Conservation (phyloP, 73 alveolate species). For the Uronychia setigera region DNA sequence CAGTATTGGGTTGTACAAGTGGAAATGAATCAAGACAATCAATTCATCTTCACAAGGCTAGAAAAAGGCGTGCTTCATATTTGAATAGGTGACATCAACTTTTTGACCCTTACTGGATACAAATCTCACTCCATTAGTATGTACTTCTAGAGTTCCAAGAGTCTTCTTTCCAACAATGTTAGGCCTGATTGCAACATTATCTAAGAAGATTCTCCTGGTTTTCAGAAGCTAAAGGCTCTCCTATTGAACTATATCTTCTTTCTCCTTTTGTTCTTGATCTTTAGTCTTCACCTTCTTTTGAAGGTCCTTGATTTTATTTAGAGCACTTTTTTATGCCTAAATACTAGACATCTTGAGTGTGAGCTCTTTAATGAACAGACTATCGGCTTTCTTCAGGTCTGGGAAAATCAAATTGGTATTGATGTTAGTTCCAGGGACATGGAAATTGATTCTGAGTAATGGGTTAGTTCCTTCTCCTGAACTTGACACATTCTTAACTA, state of each 20-base stretch:
- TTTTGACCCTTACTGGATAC: slow-evolving; percentile 83
- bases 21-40: slow-evolving; percentile 92
- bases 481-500: slow-evolving; percentile 88
- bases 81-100: slow-evolving; percentile 87
- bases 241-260: slow-evolving; percentile 71
- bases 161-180: slow-evolving; percentile 85
- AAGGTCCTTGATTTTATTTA: slow-evolving; percentile 80
- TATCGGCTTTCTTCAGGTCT: slow-evolving; percentile 66
- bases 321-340: slow-evolving; percentile 49
- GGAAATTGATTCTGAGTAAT: slow-evolving; percentile 87
- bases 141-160: slow-evolving; percentile 91
- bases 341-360: slow-evolving; percentile 78
- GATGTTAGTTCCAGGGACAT: slow-evolving; percentile 67
- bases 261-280: slow-evolving; percentile 84
- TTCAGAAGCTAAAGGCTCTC: slow-evolving; percentile 73
- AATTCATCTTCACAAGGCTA: slow-evolving; percentile 94
- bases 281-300: slow-evolving; percentile 82
- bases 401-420: slow-evolving; percentile 76
- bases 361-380: slow-evolving; percentile 90
- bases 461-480: slow-evolving; percentile 85
- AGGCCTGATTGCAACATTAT: slow-evolving; percentile 86
- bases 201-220: slow-evolving; percentile 80
- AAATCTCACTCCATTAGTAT: slow-evolving; percentile 92
- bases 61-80: slow-evolving; percentile 92
- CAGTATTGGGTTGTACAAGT: slow-evolving; percentile 84